Evolutionary conservation across 2,329 filamentous ascomycete genomes (phyloP), one percentile per base, ranked within the genome.

Genomic region (Curvularia sp.): DNA sequence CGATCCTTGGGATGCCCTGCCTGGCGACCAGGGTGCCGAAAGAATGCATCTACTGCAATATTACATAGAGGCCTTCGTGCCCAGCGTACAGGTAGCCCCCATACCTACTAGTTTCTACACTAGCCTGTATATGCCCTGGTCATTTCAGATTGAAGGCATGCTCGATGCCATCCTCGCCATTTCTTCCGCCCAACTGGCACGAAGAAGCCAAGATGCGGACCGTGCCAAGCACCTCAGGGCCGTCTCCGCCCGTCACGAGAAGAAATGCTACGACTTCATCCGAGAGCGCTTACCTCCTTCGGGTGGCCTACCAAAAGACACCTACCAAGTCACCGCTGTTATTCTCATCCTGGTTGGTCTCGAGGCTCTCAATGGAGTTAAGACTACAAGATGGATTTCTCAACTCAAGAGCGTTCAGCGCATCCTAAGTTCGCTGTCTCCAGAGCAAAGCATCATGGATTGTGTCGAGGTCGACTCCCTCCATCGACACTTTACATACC

Each of bases 71-170:
- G 73, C 70, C 8, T 75, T 73, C 31, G 72, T 77, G 28, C 74
- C 73, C 43, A 76, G 74, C 56, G 69, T 77, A 10, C 75, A 73
- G 15, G 72, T 77, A 18, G 74, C 74, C 13, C 68, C 67, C 8
- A 76, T 69, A n/a, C 63, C 71, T 9, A 70, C 70, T 2, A 75
- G 72, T 55, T 77, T 75, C 56, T 77, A 76, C 54, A 77, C 71
- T 2, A 63, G 62, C 5, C 61, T 76, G 10, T 77, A 77, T 47
- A 72, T 77, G 59, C 74, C 74, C 22, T 75, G 74, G 74, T 74
- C 74, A 15, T 71, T 74, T 35, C 60, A 74, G 33, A 73, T 70
- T 13, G 67, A 76, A 35, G 74, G 74, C 15, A 71, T 77, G 66
- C 62, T 77, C 22, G 67, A 77, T 56, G 73, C 71, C 30, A 75